phyloP scores from a whole-genome alignment of 495 filamentous ascomycete species.

The Cenococcum geophilum region DNA sequence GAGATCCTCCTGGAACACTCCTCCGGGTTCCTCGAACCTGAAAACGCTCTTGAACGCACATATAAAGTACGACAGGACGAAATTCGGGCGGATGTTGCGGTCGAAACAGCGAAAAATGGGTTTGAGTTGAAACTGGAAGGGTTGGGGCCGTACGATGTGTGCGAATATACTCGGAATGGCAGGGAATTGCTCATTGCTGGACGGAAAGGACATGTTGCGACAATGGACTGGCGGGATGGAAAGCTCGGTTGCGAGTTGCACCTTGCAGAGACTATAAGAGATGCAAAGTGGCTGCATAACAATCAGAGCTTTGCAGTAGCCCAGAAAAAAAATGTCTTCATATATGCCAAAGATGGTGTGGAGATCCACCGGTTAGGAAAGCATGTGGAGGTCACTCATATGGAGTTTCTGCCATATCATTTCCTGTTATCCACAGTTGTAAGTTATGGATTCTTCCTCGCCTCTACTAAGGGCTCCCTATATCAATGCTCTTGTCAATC shows the following conservation, averaged over 20 bases:
- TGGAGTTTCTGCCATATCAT: constrained; percentile 95
- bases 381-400: constrained; percentile 85
- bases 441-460: constrained; percentile 35
- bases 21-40: constrained; percentile 82
- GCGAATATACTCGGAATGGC: constrained; percentile 84
- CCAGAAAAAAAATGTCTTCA: constrained; percentile 94
- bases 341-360: constrained; percentile 83
- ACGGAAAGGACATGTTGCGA: constrained; percentile 89
- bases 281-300: constrained; percentile 90
- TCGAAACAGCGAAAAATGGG: constrained; percentile 82
- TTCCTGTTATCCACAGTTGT: constrained; percentile 85
- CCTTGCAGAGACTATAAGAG: constrained; percentile 78
- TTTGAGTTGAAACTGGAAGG: constrained; percentile 81
- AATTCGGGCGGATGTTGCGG: constrained; percentile 63
- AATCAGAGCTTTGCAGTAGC: constrained; percentile 95
- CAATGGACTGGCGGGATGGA: constrained; percentile 92
- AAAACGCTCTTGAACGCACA: constrained; percentile 79
- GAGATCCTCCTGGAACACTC: constrained; percentile 89
- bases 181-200: constrained; percentile 78
- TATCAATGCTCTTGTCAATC: neutral
- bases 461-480: no score
- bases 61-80: constrained; percentile 89
- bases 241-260: constrained; percentile 88
- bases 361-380: constrained; percentile 87
- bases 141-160: constrained; percentile 73